These are phyloP conservation scores for Niveomyces coronatus DNA, from an alignment of 2,329 filamentous ascomycete species.

Conservation along the genomic window DNA sequence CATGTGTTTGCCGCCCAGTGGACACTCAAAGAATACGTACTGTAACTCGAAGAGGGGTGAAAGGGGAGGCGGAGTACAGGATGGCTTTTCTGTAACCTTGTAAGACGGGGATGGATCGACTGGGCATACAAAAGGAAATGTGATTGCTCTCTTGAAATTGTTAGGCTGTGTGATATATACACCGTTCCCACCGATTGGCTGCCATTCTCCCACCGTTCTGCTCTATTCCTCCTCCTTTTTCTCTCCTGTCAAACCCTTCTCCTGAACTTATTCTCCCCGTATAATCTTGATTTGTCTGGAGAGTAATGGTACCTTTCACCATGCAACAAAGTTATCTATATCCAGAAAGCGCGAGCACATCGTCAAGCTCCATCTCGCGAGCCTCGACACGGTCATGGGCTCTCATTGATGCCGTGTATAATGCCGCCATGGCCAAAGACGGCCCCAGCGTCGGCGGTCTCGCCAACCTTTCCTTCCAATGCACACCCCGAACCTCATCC, in stretches of 20 bases:
- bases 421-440: neutral
- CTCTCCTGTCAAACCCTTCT: neutral
- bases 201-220: neutral
- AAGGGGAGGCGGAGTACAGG: conserved; percentile 9
- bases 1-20: conserved; percentile 1
- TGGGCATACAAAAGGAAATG: neutral
- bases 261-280: neutral
- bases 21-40: neutral
- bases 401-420: conserved; percentile 6
- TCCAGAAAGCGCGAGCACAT: conserved; percentile 1
- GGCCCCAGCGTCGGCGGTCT: conserved; percentile 4
- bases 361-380: conserved; percentile 7
- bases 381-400: conserved; percentile 4
- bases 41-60: too few relatives aligned
- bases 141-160: conserved; percentile 2
- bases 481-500: neutral
- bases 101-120: conserved; percentile 1
- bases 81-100: conserved; percentile 1
- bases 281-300: neutral
- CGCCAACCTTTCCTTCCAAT: conserved; percentile 5
- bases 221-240: neutral
- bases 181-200: neutral
- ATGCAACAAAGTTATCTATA: conserved; percentile 7
- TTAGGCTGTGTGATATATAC: conserved; percentile 1
- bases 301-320: neutral